phyloP scores from a whole-genome alignment of 2,329 filamentous ascomycete species.

The Xylaria sp. region DNA sequence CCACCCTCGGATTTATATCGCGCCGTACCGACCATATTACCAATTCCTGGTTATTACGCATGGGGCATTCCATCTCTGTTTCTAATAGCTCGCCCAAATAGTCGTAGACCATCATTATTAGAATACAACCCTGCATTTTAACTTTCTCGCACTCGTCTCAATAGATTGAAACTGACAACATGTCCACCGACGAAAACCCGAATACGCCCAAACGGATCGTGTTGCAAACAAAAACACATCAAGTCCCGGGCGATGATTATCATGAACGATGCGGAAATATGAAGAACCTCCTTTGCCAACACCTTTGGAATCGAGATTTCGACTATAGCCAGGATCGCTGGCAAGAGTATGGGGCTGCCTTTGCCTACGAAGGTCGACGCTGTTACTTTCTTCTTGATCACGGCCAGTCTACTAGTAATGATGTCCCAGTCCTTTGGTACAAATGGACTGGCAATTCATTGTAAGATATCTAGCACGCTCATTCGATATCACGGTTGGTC shows the following conservation, averaged over 20 bases:
- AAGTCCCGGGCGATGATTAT: constrained; percentile 37
- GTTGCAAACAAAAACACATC: constrained; percentile 37
- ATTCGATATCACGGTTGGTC: constrained; percentile 4
- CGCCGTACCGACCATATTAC: too few species aligned
- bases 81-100: not conserved
- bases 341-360: constrained; percentile 28
- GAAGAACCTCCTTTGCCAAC: constrained; percentile 37
- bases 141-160: not conserved
- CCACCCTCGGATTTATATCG: too few species aligned
- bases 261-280: constrained; percentile 33
- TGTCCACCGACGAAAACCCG: constrained; percentile 2
- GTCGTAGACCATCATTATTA: constrained; percentile 4
- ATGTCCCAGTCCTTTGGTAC: constrained; percentile 37
- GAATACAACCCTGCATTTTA: not conserved
- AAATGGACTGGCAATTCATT: constrained; percentile 37
- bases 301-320: constrained; percentile 39
- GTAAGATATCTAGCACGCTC: constrained; percentile 18
- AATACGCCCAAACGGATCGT: constrained; percentile 27
- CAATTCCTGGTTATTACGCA: too few species aligned
- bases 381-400: constrained; percentile 41
- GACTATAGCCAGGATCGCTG: constrained; percentile 32
- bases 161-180: not conserved
- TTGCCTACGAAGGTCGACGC: constrained; percentile 31
- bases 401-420: constrained; percentile 29
- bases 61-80: too few species aligned